Percentiles rank a stretch among this genome's conserved stretches.
phyloP scores from a whole-genome alignment of 805 yeast genomes.

The Candida dajiaensis region DNA sequence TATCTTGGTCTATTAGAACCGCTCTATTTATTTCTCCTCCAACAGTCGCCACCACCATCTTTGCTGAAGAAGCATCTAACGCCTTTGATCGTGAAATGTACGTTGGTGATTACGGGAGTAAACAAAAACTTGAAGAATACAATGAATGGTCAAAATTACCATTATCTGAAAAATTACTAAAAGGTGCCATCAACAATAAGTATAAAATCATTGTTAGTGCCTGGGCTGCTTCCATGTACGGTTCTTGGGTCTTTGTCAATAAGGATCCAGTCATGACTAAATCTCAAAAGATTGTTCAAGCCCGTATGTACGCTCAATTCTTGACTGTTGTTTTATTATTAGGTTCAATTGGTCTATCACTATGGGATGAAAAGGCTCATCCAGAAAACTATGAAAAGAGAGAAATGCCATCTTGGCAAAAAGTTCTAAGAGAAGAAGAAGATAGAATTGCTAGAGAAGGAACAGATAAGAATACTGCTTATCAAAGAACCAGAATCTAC shows the following conservation, averaged over 20 bases:
- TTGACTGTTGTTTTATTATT: slow-evolving; percentile 65
- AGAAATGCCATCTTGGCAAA: slow-evolving; percentile 41
- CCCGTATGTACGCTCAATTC: slow-evolving; percentile 88
- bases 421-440: slow-evolving; percentile 38
- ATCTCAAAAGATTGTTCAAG: slow-evolving; percentile 79
- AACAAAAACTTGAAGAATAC: slow-evolving; percentile 38
- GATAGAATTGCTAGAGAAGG: slow-evolving; percentile 23
- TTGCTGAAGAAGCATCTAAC: slow-evolving; percentile 67
- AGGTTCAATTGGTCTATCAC: slow-evolving; percentile 60
- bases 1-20: slow-evolving; percentile 56
- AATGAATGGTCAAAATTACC: slow-evolving; percentile 48
- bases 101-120: slow-evolving; percentile 35
- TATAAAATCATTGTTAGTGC: slow-evolving; percentile 63
- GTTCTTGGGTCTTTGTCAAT: slow-evolving; percentile 70
- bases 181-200: slow-evolving; percentile 46
- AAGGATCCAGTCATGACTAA: slow-evolving; percentile 68
- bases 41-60: slow-evolving; percentile 51
- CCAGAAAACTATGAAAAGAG: slow-evolving; percentile 31
- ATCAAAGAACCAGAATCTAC: slow-evolving; percentile 32
- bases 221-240: slow-evolving; percentile 79
- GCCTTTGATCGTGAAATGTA: slow-evolving; percentile 59
- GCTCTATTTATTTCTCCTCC: slow-evolving; percentile 68
- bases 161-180: slow-evolving; percentile 41
- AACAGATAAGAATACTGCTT: slow-evolving; percentile 17
- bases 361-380: slow-evolving; percentile 56